phyloP scores from a whole-genome alignment of 169 alveolate species.

The Eimeria tenella region DNA sequence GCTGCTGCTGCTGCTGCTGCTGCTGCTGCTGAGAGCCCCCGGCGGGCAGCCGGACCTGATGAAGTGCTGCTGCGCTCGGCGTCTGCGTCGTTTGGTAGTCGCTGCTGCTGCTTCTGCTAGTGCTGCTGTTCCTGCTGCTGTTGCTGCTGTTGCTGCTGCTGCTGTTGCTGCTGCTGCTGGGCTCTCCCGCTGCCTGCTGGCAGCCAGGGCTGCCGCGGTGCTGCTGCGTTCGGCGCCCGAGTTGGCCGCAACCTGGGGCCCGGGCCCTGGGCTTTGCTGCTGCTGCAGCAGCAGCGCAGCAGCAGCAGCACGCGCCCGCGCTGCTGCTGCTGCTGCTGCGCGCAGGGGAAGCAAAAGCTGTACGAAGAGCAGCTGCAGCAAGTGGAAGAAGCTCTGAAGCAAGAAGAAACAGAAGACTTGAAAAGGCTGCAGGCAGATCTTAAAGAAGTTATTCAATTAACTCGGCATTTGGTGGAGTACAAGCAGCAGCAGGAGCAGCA shows the following conservation, averaged over 20 bases:
- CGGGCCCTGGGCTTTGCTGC: not conserved
- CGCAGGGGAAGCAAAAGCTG: conserved; percentile 78
- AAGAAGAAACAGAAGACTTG: conserved; percentile 76
- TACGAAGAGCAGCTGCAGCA: conserved; percentile 80
- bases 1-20: too few species aligned
- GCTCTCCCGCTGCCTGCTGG: not conserved
- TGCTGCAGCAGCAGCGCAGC: too few species aligned
- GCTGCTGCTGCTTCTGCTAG: not conserved
- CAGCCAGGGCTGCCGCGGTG: too few species aligned
- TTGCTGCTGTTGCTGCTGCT: too few species aligned
- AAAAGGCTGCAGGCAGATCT: conserved; percentile 70
- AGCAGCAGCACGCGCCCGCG: too few species aligned
- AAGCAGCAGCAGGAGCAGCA: conserved; percentile 68
- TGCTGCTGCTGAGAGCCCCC: too few species aligned
- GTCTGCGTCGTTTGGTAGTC: too few species aligned
- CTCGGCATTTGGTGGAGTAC: conserved; percentile 75
- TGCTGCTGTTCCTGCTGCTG: not conserved
- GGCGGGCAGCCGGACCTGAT: too few species aligned
- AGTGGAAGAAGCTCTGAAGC: conserved; percentile 79
- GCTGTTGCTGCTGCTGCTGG: not conserved
- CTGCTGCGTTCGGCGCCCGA: too few species aligned
- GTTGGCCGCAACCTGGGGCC: too few species aligned
- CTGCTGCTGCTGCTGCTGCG: too few species aligned
- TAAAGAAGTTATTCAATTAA: conserved; percentile 77
- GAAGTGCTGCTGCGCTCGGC: too few species aligned